Conservation (phyloP, 1,139 yeast species). For the Yarrowia galli region DNA sequence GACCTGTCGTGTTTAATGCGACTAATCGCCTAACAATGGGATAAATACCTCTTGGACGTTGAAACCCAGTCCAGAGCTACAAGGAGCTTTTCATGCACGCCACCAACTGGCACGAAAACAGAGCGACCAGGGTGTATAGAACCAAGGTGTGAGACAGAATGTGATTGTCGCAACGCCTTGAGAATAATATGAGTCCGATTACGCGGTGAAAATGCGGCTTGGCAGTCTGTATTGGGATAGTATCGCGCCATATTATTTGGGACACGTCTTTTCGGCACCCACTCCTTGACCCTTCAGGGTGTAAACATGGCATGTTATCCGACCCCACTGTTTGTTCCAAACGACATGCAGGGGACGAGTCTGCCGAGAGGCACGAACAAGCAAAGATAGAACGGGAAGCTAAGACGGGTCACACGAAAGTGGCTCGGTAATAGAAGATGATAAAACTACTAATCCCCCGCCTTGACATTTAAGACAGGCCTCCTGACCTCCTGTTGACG, state of each 20-base stretch:
- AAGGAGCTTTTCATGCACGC: slow-evolving; percentile 6
- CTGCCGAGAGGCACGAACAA: slow-evolving; percentile 1
- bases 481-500: not conserved
- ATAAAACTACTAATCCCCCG: not conserved
- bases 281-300: too few relatives aligned
- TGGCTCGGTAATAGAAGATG: not conserved
- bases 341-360: slow-evolving; percentile 29
- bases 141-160: slow-evolving; percentile 26
- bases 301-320: slow-evolving; percentile 14
- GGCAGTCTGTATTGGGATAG: not conserved
- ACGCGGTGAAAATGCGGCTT: not conserved
- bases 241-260: not conserved
- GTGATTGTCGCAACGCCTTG: slow-evolving; percentile 8
- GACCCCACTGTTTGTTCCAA: slow-evolving; percentile 1
- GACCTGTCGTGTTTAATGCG: not conserved
- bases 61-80: slow-evolving; percentile 6
- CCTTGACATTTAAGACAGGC: not conserved
- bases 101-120: slow-evolving; percentile 37
- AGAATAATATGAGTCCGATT: not conserved
- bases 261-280: not conserved
- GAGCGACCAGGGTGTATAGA: slow-evolving; percentile 29
- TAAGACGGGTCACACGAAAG: slow-evolving; percentile 2
- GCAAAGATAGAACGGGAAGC: not conserved
- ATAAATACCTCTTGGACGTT: slow-evolving; percentile 16
- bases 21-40: not conserved